These are phyloP conservation scores for Sporothrix mexicana DNA, from an alignment of 2,329 filamentous ascomycete genomes.

Conservation along the genomic window DNA sequence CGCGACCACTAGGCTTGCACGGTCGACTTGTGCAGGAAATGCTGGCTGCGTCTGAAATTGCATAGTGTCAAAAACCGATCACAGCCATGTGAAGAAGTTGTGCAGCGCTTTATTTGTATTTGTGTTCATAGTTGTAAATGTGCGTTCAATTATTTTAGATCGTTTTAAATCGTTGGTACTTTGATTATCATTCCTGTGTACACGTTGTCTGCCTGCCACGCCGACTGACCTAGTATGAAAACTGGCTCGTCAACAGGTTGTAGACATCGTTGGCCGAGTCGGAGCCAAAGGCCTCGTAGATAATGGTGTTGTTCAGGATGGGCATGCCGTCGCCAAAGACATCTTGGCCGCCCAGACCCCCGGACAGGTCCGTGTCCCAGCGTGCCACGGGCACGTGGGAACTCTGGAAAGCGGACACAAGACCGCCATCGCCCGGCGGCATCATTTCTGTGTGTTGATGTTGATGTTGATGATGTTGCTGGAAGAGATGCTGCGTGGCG, in stretches of 20 bases:
- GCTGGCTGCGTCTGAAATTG: too few relatives aligned
- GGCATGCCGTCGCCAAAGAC: conserved; percentile 10
- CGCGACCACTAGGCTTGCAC: too few relatives aligned
- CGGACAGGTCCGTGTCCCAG: background rate
- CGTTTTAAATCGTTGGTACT: background rate
- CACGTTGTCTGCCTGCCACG: too few relatives aligned
- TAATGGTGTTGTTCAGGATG: conserved; percentile 40
- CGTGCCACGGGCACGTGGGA: background rate
- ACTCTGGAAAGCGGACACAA: background rate
- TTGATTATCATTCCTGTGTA: background rate
- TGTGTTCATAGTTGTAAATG: too few relatives aligned
- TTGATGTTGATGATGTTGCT: background rate
- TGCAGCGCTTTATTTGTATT: too few relatives aligned
- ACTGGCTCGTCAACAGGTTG: conserved; percentile 37
- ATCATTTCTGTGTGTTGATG: background rate
- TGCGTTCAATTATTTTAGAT: background rate
- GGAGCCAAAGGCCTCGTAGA: conserved; percentile 43
- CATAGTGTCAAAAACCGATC: too few relatives aligned
- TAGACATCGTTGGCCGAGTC: conserved; percentile 41
- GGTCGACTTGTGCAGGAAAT: too few relatives aligned
- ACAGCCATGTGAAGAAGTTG: too few relatives aligned
- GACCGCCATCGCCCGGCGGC: background rate
- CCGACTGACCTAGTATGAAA: background rate
- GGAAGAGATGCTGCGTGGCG: background rate
- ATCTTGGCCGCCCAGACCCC: background rate